A percentile compares a stretch with the other conserved stretches of the same genome.
phyloP scores from a whole-genome alignment of 2,329 filamentous ascomycete genomes.

The Apiospora pterosperma region DNA sequence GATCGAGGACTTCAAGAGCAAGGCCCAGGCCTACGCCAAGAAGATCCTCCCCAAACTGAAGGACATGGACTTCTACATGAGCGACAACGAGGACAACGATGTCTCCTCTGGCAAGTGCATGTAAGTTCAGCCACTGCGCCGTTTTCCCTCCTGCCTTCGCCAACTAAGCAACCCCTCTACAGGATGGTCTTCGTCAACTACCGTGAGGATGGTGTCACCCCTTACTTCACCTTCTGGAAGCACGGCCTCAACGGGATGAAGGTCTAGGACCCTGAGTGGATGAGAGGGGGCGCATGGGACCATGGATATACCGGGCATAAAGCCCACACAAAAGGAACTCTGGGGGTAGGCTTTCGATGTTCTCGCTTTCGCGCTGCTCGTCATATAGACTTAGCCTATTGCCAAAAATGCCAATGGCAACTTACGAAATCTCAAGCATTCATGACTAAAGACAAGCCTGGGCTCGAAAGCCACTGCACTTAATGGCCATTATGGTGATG shows the following conservation, averaged over 20 bases:
- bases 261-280: conserved; percentile 59
- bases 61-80: no score
- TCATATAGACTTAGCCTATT: conserved; percentile 8
- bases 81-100: conserved; percentile 46
- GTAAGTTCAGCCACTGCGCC: conserved; percentile 49
- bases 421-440: conserved; percentile 2
- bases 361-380: conserved; percentile 1
- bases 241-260: conserved; percentile 86
- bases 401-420: neutral
- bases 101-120: conserved; percentile 62
- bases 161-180: conserved; percentile 12
- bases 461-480: neutral
- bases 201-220: conserved; percentile 91
- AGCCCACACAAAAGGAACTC: neutral
- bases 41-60: conserved; percentile 69
- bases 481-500: neutral
- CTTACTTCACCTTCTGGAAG: conserved; percentile 91
- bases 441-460: neutral
- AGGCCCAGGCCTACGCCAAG: conserved; percentile 73
- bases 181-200: conserved; percentile 94
- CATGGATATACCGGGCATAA: neutral
- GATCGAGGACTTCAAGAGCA: conserved; percentile 76
- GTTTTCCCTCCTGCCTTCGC: neutral
- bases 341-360: neutral
- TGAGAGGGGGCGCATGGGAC: neutral